These are phyloP conservation scores for Spergularia azorica DNA, from an alignment of 179 eudicot genomes.

Conservation along the genomic window DNA sequence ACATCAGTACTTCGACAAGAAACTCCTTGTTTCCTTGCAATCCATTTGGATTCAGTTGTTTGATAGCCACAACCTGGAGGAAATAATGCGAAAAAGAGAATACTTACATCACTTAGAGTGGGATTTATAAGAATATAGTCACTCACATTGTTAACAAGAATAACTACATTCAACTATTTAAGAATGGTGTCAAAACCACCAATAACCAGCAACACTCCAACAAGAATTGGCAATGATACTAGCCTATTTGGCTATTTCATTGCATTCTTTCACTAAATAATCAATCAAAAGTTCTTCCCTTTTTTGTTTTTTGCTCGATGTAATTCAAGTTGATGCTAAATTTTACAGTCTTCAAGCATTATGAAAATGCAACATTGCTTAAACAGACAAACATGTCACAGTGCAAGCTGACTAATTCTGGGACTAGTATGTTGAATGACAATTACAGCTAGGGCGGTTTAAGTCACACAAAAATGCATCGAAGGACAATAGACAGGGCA, in stretches of 20 bases:
- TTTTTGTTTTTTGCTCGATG: neutral
- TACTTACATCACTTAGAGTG: neutral
- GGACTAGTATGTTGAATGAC: neutral
- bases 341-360: too few relatives aligned
- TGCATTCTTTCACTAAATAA: neutral
- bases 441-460: conserved; percentile 4
- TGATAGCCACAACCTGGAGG: conserved; percentile 66
- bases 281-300: neutral
- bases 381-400: neutral
- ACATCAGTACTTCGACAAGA: conserved; percentile 75
- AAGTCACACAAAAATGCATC: neutral
- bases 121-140: neutral
- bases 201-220: neutral
- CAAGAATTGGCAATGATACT: neutral
- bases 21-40: conserved; percentile 82
- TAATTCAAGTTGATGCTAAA: too few relatives aligned
- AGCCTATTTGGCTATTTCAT: neutral
- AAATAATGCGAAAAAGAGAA: neutral
- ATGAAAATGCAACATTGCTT: too few relatives aligned
- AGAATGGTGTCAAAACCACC: neutral
- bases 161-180: neutral
- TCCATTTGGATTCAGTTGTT: conserved; percentile 79
- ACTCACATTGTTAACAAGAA: neutral
- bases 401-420: neutral
- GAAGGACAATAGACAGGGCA: neutral